phyloP scores from a whole-genome alignment of 1,284 basidiomycete genomes.

The Ceratobasidium sp. region DNA sequence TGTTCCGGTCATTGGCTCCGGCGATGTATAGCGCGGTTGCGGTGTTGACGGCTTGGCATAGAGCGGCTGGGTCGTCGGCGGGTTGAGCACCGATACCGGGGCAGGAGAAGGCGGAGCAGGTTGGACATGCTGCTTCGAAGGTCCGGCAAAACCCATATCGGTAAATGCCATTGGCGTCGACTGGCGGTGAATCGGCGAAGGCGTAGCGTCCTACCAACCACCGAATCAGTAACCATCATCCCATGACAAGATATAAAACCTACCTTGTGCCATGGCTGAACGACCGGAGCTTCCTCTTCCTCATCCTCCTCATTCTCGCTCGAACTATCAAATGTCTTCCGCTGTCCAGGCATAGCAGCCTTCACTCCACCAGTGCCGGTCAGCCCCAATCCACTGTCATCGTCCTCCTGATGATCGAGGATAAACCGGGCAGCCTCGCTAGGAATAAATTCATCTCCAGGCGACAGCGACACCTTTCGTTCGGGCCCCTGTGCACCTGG shows the following conservation, averaged over 20 bases:
- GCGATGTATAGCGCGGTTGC: constrained; percentile 26
- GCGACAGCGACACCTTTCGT: constrained; percentile 5
- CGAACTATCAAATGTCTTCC: constrained; percentile 42
- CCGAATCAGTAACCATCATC: constrained; percentile 16
- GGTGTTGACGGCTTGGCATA: constrained; percentile 3
- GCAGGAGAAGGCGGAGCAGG: constrained; percentile 1
- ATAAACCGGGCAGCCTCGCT: constrained; percentile 39
- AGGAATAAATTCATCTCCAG: constrained; percentile 14
- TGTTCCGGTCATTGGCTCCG: constrained; percentile 41
- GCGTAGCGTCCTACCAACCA: constrained; percentile 3
- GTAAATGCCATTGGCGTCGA: constrained; percentile 43
- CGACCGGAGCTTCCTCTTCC: neutral
- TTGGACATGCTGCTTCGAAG: neutral
- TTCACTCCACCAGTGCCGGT: neutral
- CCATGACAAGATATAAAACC: neutral
- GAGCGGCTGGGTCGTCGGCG: neutral
- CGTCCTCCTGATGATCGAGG: constrained; percentile 14
- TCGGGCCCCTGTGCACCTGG: neutral
- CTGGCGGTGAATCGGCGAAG: constrained; percentile 41
- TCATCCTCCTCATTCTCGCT: constrained; percentile 52
- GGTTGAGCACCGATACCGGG: neutral
- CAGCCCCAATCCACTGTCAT: constrained; percentile 18
- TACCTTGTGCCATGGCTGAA: constrained; percentile 24
- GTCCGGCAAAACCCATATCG: constrained; percentile 11
- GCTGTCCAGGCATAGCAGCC: constrained; percentile 17